These are phyloP conservation scores for Tarenaya hassleriana DNA, from an alignment of 345 rosid genomes.

Conservation along the genomic window DNA sequence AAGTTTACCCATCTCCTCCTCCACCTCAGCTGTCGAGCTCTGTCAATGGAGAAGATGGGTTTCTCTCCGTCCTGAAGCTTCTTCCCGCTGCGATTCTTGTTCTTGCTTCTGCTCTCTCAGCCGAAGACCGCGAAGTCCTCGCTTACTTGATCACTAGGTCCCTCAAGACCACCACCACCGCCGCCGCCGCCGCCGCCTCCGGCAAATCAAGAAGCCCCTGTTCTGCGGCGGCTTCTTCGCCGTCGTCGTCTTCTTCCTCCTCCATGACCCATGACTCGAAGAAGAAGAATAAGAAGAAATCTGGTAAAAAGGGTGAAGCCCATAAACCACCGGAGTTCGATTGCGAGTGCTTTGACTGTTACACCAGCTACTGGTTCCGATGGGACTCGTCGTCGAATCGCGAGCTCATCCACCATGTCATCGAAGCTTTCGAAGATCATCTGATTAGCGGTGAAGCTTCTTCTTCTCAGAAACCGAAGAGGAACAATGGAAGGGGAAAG, in stretches of 20 bases:
- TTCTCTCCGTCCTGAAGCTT: constrained; percentile 38
- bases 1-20: constrained; percentile 47
- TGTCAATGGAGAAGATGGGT: constrained; percentile 8
- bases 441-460: constrained; percentile 33
- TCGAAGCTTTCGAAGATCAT: constrained; percentile 82
- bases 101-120: constrained; percentile 47
- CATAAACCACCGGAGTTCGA: constrained; percentile 42
- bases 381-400: constrained; percentile 82
- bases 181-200: not conserved
- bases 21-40: not conserved
- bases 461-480: constrained; percentile 27
- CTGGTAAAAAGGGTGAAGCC: constrained; percentile 1
- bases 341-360: constrained; percentile 79
- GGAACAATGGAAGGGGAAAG: constrained; percentile 25
- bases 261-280: not conserved
- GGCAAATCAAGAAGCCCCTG: not conserved
- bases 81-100: constrained; percentile 55
- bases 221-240: not conserved
- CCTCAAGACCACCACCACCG: constrained; percentile 34
- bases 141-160: constrained; percentile 66
- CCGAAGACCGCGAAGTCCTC: constrained; percentile 62
- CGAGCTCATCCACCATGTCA: constrained; percentile 67
- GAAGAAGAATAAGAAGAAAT: constrained; percentile 28
- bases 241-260: not conserved
- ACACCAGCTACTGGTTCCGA: constrained; percentile 64